Base-by-base conservation (phyloP, 345 rosid genomes). In the Sapria himalayana region DNA sequence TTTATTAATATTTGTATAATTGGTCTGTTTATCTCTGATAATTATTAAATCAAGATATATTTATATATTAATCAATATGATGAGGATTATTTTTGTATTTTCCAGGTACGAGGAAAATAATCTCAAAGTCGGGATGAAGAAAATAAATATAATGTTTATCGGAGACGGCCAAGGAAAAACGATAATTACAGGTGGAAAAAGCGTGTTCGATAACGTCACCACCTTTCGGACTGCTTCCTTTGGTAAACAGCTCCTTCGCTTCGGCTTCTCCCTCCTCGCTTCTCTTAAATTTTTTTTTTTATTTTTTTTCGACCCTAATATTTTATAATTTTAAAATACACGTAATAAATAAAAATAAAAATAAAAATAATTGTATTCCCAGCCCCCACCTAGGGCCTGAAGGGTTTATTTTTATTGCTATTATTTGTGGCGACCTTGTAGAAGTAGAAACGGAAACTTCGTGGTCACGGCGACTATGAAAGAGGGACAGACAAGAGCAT, bases 151-250 rank as follows among this genome's bases (percentile, higher is more conserved):
- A 72, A 89, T 79, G 95, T 69, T 89, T 37, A 74, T 89, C 0
- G 99, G 99, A 5, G 99, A 89, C 16, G 99, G 95, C 3, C 77
- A 59, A 81, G 78, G 74, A 19, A 80, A 64, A 43, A 89, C 95
- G 1, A 23, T 89, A 22, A 73, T 89, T 40, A 35, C 93, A 0
- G 93, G 95, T 3, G 60, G 78, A 0, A 89, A 59, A 49, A 89
- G 84, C 23, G 56, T 79, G 1, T 43, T 36, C 4, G 76, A 77
- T 21, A 54, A 70, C 37, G 8, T 84, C 12, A 89, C 99, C 0
- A 89, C 99, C 19, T 89, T 89, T 64, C 93, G 71, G 63, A 89
- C 99, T 10, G 93, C 99, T 3, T 54, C 95, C 15, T 89, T 89
- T 31, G 99, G 99, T 89, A 64, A 60, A 9, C 3, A 9, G 3